Conservation (phyloP, 306 rosid genomes). For the Calophaca sinica region DNA sequence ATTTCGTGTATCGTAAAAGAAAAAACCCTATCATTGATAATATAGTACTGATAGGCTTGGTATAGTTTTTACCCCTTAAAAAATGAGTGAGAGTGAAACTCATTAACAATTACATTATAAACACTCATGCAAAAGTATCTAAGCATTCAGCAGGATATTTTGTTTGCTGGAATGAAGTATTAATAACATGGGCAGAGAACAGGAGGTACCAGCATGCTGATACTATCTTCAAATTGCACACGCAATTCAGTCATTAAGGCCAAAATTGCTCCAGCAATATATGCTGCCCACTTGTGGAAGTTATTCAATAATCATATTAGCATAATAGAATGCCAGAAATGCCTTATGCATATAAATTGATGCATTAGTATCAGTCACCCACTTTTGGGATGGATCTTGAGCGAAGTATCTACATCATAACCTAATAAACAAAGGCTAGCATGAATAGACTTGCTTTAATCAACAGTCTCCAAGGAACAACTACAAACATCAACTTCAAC, state of each 20-base stretch:
- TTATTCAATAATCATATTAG: conserved; percentile 38
- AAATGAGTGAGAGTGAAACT: background rate
- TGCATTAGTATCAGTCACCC: conserved; percentile 38
- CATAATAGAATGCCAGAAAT: conserved; percentile 37
- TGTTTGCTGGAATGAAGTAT: background rate
- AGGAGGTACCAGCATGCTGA: conserved; percentile 79
- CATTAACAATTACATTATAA: too few relatives aligned
- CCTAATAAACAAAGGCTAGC: too few relatives aligned
- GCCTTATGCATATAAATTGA: conserved; percentile 38
- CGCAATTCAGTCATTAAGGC: conserved; percentile 90
- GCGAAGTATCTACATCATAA: too few relatives aligned
- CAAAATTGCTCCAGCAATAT: conserved; percentile 83
- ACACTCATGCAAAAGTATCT: too few relatives aligned
- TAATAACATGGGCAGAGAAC: conserved; percentile 14
- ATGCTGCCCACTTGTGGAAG: conserved; percentile 90
- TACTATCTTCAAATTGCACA: conserved; percentile 79
- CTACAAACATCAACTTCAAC: too few relatives aligned
- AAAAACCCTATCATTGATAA: too few relatives aligned
- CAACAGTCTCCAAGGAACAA: too few relatives aligned
- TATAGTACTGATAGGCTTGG: too few relatives aligned
- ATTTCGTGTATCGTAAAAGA: too few relatives aligned
- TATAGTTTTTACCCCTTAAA: too few relatives aligned
- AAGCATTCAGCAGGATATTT: too few relatives aligned
- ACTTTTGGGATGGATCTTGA: conserved; percentile 95
- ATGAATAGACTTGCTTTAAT: too few relatives aligned